These are phyloP conservation scores for Clavispora fructus DNA, from an alignment of 805 yeast species.

Conservation along the genomic window DNA sequence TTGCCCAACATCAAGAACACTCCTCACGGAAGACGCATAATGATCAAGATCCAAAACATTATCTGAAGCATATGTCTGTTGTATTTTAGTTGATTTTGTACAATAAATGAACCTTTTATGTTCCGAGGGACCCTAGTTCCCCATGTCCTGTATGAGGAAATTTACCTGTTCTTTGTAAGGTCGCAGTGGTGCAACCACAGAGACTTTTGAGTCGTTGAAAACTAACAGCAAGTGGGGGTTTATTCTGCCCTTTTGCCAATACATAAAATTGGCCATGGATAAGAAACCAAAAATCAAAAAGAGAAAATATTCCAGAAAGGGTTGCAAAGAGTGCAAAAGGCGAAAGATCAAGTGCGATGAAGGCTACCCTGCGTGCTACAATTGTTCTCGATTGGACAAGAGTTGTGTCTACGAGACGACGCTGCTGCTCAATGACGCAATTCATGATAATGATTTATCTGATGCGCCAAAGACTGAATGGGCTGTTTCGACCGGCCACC, in stretches of 20 bases:
- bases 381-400: conserved; percentile 32
- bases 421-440: background rate
- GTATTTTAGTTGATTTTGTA: conserved; percentile 5
- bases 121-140: background rate
- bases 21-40: conserved; percentile 93
- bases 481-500: background rate
- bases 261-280: background rate
- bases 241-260: background rate
- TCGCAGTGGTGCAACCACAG: background rate
- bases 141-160: background rate
- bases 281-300: conserved; percentile 20
- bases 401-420: conserved; percentile 21
- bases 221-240: background rate
- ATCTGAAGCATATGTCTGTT: conserved; percentile 3
- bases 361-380: conserved; percentile 29
- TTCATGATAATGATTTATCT: background rate
- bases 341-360: conserved; percentile 43
- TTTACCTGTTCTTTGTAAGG: background rate
- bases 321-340: conserved; percentile 41
- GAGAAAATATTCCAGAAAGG: conserved; percentile 35
- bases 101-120: background rate
- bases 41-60: conserved; percentile 50
- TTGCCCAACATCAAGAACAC: conserved; percentile 78
- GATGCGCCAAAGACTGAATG: background rate
- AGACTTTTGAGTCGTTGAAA: background rate